These are phyloP conservation scores for Syncephalastrum monosporum DNA, from an alignment of 371 early-diverging fungal genomes.

Conservation along the genomic window DNA sequence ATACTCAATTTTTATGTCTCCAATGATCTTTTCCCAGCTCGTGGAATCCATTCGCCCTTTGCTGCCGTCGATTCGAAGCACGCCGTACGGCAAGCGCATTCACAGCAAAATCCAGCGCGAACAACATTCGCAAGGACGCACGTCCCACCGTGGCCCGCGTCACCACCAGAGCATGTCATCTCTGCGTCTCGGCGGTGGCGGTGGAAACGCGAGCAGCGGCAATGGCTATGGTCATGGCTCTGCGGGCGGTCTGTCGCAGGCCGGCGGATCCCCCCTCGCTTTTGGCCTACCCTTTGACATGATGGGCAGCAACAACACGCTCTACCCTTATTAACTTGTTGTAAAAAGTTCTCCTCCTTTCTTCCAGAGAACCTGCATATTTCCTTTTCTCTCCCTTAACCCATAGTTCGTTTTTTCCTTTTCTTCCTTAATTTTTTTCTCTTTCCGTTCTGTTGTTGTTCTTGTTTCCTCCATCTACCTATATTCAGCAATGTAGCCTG, in stretches of 20 bases:
- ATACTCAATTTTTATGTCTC: neutral
- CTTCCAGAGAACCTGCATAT: no score
- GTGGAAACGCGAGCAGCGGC: neutral
- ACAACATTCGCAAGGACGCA: constrained; percentile 18
- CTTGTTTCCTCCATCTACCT: no score
- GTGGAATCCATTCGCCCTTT: constrained; percentile 78
- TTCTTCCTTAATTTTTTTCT: no score
- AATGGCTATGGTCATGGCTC: constrained; percentile 1
- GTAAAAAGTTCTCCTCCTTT: no score
- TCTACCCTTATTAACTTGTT: constrained; percentile 10
- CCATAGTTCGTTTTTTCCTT: no score
- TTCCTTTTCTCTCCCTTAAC: no score
- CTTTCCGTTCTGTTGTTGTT: no score
- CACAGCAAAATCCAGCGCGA: constrained; percentile 75
- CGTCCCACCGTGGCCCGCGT: constrained; percentile 5
- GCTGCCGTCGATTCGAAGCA: constrained; percentile 77
- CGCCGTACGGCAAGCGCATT: constrained; percentile 89
- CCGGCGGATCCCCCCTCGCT: constrained; percentile 7
- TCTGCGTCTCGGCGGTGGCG: constrained; percentile 1
- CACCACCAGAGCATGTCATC: constrained; percentile 16
- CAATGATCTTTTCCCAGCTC: constrained; percentile 30
- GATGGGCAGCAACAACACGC: constrained; percentile 10
- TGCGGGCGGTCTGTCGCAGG: constrained; percentile 1
- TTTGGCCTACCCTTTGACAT: constrained; percentile 12
- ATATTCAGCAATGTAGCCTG: no score